These are phyloP conservation scores for Aspergillus calidoustus DNA, from an alignment of 2,329 filamentous ascomycete genomes.

Conservation along the genomic window DNA sequence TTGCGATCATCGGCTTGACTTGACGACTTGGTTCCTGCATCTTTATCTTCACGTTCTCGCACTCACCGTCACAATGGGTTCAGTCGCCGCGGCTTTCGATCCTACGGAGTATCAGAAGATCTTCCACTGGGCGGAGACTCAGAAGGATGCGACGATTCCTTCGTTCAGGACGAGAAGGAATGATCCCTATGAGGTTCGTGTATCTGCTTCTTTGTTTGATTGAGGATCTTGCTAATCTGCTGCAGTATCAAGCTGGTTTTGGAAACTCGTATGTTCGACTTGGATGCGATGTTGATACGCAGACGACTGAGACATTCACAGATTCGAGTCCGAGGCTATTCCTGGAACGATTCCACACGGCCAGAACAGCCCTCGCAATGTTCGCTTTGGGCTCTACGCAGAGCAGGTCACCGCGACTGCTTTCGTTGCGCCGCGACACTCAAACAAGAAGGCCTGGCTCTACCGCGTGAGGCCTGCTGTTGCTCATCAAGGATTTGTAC, in stretches of 20 bases:
- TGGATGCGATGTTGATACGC: slow-evolving; percentile 21
- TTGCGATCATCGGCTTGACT: neutral
- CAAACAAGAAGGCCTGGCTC: slow-evolving; percentile 64
- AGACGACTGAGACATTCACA: slow-evolving; percentile 35
- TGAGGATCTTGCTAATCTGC: slow-evolving; percentile 15
- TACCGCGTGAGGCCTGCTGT: slow-evolving; percentile 62
- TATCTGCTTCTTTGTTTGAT: slow-evolving; percentile 33
- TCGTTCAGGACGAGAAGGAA: slow-evolving; percentile 60
- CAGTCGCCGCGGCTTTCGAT: slow-evolving; percentile 30
- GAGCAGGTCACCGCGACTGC: slow-evolving; percentile 62
- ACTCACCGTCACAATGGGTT: slow-evolving; percentile 29
- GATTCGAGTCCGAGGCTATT: slow-evolving; percentile 44
- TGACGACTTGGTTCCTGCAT: neutral
- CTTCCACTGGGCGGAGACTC: slow-evolving; percentile 65
- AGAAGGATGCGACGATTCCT: slow-evolving; percentile 59
- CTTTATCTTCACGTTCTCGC: neutral
- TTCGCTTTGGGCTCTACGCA: slow-evolving; percentile 42
- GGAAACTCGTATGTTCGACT: slow-evolving; percentile 50
- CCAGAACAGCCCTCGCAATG: slow-evolving; percentile 44
- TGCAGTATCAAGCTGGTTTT: slow-evolving; percentile 61
- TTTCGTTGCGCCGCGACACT: slow-evolving; percentile 61
- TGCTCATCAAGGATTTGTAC: slow-evolving; percentile 58
- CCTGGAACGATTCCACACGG: slow-evolving; percentile 44
- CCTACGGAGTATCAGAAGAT: slow-evolving; percentile 55
- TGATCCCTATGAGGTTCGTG: slow-evolving; percentile 56